These are phyloP conservation scores for Solanum ossicruentum DNA, from an alignment of 257 asterid species.

Conservation along the genomic window DNA sequence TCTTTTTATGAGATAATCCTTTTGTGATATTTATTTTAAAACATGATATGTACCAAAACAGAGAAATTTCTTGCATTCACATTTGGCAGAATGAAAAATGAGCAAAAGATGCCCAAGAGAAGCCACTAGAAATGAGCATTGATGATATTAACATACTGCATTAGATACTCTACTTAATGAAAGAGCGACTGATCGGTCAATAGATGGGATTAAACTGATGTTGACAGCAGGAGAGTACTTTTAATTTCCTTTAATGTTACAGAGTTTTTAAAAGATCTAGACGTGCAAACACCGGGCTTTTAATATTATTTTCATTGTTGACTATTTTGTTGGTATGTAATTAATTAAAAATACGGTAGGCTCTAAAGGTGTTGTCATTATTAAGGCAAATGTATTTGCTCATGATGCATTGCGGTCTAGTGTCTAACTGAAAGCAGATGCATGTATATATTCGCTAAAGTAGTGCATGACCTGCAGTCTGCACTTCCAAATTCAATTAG, in stretches of 20 bases:
- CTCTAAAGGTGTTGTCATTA: neutral
- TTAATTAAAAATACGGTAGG: neutral
- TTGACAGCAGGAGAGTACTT: neutral
- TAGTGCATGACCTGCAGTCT: neutral
- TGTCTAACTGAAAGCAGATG: neutral
- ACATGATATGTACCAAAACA: neutral
- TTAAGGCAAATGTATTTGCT: neutral
- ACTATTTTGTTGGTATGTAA: neutral
- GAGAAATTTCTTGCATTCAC: neutral
- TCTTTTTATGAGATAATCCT: neutral
- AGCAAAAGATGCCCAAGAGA: neutral
- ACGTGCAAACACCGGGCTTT: neutral
- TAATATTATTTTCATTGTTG: neutral
- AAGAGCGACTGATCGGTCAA: neutral
- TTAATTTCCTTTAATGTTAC: neutral
- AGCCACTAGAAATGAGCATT: neutral
- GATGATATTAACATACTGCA: neutral
- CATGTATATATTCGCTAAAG: neutral
- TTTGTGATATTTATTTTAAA: neutral
- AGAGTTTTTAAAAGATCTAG: neutral
- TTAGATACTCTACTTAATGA: neutral
- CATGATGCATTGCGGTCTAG: neutral
- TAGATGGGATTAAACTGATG: neutral
- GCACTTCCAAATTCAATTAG: neutral
- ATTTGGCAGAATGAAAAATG: neutral